Percentiles rank a stretch among this genome's conserved stretches.
These are phyloP conservation scores for Fusarium xylarioides DNA, from an alignment of 2,329 filamentous ascomycete genomes.

Conservation along the genomic window DNA sequence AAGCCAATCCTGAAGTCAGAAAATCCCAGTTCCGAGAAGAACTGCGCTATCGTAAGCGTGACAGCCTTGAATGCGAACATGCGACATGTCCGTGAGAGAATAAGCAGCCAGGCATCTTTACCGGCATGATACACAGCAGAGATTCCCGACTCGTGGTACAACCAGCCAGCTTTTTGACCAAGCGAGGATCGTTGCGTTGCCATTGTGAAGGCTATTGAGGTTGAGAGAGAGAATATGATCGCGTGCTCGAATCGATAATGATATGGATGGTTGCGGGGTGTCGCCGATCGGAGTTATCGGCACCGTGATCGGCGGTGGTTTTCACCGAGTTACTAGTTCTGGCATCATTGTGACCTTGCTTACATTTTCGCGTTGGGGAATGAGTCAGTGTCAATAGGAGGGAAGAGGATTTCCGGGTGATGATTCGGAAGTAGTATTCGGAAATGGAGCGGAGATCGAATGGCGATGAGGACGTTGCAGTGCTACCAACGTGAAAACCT, in stretches of 20 bases:
- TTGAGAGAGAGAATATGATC: background rate
- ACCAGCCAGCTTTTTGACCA: constrained; percentile 34
- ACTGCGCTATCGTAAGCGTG: constrained; percentile 68
- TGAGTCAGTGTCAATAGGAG: background rate
- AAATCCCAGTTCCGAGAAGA: constrained; percentile 64
- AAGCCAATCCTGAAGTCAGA: constrained; percentile 68
- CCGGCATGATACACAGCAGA: constrained; percentile 57
- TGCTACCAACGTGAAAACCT: background rate
- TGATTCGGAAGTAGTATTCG: background rate
- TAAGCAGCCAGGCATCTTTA: constrained; percentile 45
- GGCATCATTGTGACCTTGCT: constrained; percentile 9
- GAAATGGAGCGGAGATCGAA: constrained; percentile 1
- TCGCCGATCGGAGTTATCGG: constrained; percentile 26
- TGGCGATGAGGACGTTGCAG: background rate
- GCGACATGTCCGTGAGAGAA: constrained; percentile 55
- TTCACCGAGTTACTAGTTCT: constrained; percentile 18
- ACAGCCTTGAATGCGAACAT: constrained; percentile 72
- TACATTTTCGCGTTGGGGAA: background rate
- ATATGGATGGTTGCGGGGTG: constrained; percentile 17
- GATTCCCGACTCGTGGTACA: constrained; percentile 59
- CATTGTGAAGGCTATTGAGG: background rate
- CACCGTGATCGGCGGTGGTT: constrained; percentile 20
- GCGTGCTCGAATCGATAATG: background rate
- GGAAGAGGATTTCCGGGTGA: background rate
- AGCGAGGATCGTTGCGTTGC: constrained; percentile 12